These are phyloP conservation scores for Phytopythium montanum DNA, from an alignment of 352 stramenopile species.

Conservation along the genomic window DNA sequence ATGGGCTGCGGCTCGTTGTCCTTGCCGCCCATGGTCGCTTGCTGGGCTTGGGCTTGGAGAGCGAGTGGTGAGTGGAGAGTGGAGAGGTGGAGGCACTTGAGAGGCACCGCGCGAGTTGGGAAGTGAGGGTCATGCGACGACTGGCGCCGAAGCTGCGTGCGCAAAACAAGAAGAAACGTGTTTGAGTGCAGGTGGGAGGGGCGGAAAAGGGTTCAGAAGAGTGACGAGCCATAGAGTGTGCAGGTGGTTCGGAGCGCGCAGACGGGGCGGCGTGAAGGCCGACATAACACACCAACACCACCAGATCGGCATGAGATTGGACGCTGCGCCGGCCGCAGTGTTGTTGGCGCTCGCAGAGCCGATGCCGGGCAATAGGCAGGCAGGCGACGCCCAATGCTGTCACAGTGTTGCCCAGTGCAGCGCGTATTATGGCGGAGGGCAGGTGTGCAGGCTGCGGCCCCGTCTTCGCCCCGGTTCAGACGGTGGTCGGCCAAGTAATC, in stretches of 20 bases:
- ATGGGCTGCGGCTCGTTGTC: constrained; percentile 42
- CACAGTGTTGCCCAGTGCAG: too few species aligned
- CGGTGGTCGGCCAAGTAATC: background rate
- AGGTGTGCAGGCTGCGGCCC: background rate
- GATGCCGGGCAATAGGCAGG: too few species aligned
- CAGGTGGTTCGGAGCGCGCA: background rate
- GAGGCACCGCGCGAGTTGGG: constrained; percentile 8
- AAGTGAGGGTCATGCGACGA: constrained; percentile 6
- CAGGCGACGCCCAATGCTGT: too few species aligned
- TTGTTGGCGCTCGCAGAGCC: too few species aligned
- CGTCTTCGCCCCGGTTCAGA: constrained; percentile 3
- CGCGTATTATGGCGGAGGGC: too few species aligned
- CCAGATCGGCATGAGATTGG: background rate
- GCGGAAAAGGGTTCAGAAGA: background rate
- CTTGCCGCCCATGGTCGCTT: constrained; percentile 26
- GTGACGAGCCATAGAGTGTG: constrained; percentile 1
- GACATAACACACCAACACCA: background rate
- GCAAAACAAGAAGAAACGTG: background rate
- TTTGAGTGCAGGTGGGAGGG: too few species aligned
- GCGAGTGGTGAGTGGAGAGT: background rate
- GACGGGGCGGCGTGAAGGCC: background rate
- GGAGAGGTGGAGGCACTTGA: background rate
- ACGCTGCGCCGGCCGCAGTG: too few species aligned
- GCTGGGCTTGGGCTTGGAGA: too few species aligned
- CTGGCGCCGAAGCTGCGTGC: background rate